Evolutionary conservation across 257 asterid genomes (phyloP), one percentile per base, ranked within the genome.

Genomic region (Knoxia roxburghii): DNA sequence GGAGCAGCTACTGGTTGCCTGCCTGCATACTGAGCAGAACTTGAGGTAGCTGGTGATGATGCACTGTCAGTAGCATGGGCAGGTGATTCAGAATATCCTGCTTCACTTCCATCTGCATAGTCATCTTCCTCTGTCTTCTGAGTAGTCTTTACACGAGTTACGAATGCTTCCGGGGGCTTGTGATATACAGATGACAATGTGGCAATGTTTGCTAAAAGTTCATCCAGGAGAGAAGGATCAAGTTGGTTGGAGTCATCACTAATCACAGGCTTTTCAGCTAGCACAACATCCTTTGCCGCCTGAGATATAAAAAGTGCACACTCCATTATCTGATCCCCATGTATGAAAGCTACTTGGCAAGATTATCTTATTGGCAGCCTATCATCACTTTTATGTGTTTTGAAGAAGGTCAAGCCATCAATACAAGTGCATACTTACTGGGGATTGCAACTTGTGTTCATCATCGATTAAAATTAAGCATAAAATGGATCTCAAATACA

Each of bases 241-340:
- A 90, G 88, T 80, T 79, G 96, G 73, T 90, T 94, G 11, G 98
- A 90, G 83, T 90, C 96, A 70, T 94, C 99, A 73, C 96, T 85
- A 56, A 94, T 94, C 76, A 94, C 96, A 13, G 99, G 99, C 83
- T 94, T 94, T 80, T 94, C 99, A 63, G 98, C 98, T 76, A 94
- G 77, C 70, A 94, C 99, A 58, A 94, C 95, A 87, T 94, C 98
- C 83, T 94, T 94, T 50, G 99, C 98, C 64, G 99, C 99, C 99
- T 94, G 95, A 73, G 76, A 72, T 68, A 68, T 4, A 61, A 41
- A 65, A 43, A 73, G 48, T 7, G 66, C 59, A 27, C 4, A 43
- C 37, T 27, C 5, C 2, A 45, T 64, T 17, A 45, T 48, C 7
- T 10, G 13, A 23, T 39, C 32, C 62, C 60, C 39, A 48, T 59